Conservation (phyloP, 345 rosid genomes). For the Ceriops zippeliana region DNA sequence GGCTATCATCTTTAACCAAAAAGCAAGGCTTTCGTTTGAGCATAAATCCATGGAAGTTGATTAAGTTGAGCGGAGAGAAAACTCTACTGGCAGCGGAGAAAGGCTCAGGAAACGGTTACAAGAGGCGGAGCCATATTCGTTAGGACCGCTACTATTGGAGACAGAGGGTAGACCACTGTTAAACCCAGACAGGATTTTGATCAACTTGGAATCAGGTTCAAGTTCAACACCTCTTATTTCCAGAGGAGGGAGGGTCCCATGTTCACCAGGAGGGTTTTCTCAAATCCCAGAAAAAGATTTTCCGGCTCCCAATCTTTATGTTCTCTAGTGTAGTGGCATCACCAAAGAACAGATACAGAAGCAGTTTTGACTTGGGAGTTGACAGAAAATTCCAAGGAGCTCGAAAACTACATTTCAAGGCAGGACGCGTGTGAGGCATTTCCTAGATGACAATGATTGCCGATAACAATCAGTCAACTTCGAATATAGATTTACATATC, state of each 20-base stretch:
- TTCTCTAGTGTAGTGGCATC: constrained; percentile 47
- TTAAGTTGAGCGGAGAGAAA: constrained; percentile 75
- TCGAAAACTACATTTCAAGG: constrained; percentile 77
- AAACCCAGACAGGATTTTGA: constrained; percentile 41
- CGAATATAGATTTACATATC: too few species aligned
- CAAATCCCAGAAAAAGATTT: constrained; percentile 85
- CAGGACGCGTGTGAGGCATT: constrained; percentile 74
- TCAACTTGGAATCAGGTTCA: constrained; percentile 27
- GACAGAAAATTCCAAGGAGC: constrained; percentile 80
- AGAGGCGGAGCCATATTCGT: constrained; percentile 35
- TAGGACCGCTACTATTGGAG: constrained; percentile 77
- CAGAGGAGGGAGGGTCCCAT: constrained; percentile 35
- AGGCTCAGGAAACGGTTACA: constrained; percentile 55
- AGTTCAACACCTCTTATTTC: constrained; percentile 44
- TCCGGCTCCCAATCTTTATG: constrained; percentile 52
- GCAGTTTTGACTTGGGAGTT: constrained; percentile 76
- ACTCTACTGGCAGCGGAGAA: constrained; percentile 87
- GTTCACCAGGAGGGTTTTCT: constrained; percentile 58
- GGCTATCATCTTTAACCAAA: constrained; percentile 42
- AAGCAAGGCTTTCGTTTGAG: constrained; percentile 74
- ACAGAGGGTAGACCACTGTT: constrained; percentile 62
- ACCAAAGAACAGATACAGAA: constrained; percentile 68
- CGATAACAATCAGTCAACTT: constrained; percentile 48
- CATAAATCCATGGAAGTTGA: constrained; percentile 85
- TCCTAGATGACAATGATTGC: constrained; percentile 45